These are phyloP conservation scores for Cicer judaicum DNA, from an alignment of 306 rosid genomes.

Conservation along the genomic window DNA sequence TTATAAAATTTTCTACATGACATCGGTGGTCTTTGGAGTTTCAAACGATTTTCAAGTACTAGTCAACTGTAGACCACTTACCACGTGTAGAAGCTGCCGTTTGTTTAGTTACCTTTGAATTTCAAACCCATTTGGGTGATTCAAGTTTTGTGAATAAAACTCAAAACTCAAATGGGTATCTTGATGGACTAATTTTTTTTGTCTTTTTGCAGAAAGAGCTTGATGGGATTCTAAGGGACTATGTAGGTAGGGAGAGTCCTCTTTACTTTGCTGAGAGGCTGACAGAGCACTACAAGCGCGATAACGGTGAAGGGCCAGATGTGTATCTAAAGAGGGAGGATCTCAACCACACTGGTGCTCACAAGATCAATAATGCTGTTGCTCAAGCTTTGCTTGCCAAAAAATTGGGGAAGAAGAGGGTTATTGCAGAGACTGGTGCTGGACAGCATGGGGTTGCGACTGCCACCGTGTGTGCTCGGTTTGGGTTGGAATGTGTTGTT, in stretches of 20 bases:
- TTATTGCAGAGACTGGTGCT: constrained; percentile 93
- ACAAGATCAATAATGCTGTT: constrained; percentile 89
- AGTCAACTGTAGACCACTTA: background rate
- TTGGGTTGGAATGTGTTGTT: constrained; percentile 78
- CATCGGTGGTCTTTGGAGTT: background rate
- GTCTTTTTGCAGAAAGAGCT: constrained; percentile 68
- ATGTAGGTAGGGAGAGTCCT: constrained; percentile 96
- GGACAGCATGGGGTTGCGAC: constrained; percentile 99
- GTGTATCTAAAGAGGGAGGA: constrained; percentile 90
- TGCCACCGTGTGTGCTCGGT: constrained; percentile 89
- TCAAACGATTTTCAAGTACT: background rate
- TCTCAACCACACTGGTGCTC: constrained; percentile 96
- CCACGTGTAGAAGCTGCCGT: background rate
- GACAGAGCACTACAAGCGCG: constrained; percentile 70
- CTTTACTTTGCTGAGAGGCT: constrained; percentile 91
- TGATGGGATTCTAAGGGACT: constrained; percentile 71
- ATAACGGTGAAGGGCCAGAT: constrained; percentile 79
- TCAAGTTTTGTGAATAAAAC: background rate
- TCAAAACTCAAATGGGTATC: background rate
- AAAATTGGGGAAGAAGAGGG: constrained; percentile 76
- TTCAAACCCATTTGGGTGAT: background rate
- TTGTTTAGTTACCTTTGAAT: background rate
- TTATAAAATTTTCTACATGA: no score
- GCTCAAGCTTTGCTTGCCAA: constrained; percentile 92
- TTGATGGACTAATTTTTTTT: constrained; percentile 1